Base-by-base conservation (phyloP, 2,329 filamentous ascomycete genomes). In the Dissoconium aciculare region DNA sequence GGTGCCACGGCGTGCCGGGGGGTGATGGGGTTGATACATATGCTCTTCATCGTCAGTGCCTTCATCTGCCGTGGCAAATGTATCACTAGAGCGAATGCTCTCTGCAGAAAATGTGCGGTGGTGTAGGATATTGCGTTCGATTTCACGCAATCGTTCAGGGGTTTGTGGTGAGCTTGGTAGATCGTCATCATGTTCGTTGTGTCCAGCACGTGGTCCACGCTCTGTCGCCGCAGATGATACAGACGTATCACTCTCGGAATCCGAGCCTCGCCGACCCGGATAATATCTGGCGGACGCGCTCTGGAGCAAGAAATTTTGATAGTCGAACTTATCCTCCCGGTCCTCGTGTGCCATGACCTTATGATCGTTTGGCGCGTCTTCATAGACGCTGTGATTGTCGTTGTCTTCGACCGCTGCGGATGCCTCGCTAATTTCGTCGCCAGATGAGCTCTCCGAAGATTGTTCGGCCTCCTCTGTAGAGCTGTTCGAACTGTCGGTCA, bases 231-330 rank as follows among this genome's bases (percentile, higher is more conserved):
- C 58, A 1, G 67, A 71, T 12, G 57, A 62, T 25, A 52, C 53
- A 1, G 64, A 65, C 4, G 35, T 35, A 23, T 23, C 19, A 12
- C 24, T 30, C 11, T 35, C 36, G 11, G 43, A 43, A 12, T 31
- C 33, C 6, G 45, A 49, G 2, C 17, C 34, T 19, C 36, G 31
- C 9, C 40, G 43, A 60, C 64, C 66, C 61, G 39, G 33, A 42
- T 68, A 74, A 48, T 83, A 75, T 2, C 69, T 83, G 4, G 83
- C 84, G 68, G 94, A 76, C 8, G 84, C 83, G 43, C 82, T 92
- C 53, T 94, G 84, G 10, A 94, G 65, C 54, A 93, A 93, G 58
- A 94, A 94, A 51, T 92, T 77, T 53, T 93, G 81, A 40, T 95
- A 95, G 53, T 95, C 87, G 48, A 95, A 95, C 1, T 85, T 85